These are phyloP conservation scores for Vigna unguiculata DNA, from an alignment of 306 rosid genomes.

Conservation along the genomic window DNA sequence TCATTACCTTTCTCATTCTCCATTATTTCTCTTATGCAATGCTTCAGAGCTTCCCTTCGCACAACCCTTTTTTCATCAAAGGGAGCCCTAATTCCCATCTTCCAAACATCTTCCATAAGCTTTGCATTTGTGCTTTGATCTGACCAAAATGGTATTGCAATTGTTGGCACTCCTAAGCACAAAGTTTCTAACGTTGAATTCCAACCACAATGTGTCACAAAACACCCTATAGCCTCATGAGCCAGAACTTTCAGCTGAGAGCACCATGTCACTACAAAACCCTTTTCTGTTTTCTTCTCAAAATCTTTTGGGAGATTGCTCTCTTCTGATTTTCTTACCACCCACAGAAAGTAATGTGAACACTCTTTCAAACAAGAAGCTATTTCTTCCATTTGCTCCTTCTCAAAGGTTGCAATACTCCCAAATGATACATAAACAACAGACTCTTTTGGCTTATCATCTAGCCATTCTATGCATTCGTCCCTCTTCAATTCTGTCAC, in stretches of 20 bases:
- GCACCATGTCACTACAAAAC: not conserved
- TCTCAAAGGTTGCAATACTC: not conserved
- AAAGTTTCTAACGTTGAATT: not conserved
- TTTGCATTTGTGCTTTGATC: constrained; percentile 30
- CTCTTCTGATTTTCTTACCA: not conserved
- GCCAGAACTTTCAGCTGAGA: not conserved
- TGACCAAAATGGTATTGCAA: constrained; percentile 35
- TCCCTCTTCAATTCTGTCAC: not conserved
- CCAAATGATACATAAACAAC: constrained; percentile 16
- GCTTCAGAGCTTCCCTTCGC: not conserved
- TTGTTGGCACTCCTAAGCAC: constrained; percentile 24
- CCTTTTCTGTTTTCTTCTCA: not conserved
- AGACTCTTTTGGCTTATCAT: not conserved
- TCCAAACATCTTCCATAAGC: constrained; percentile 28
- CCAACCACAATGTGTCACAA: constrained; percentile 15
- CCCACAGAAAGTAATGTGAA: not conserved
- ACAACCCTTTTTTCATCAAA: not conserved
- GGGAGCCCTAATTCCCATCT: not conserved
- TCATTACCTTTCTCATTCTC: constrained; percentile 5
- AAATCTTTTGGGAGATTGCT: not conserved
- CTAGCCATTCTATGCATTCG: not conserved
- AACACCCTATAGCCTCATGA: not conserved
- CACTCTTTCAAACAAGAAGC: not conserved
- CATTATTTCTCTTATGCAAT: constrained; percentile 18
- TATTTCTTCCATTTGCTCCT: not conserved